A percentile compares a stretch with the other conserved stretches of the same genome.
Conservation (phyloP, 768 basidiomycete genomes). For the Amyloporia xantha region DNA sequence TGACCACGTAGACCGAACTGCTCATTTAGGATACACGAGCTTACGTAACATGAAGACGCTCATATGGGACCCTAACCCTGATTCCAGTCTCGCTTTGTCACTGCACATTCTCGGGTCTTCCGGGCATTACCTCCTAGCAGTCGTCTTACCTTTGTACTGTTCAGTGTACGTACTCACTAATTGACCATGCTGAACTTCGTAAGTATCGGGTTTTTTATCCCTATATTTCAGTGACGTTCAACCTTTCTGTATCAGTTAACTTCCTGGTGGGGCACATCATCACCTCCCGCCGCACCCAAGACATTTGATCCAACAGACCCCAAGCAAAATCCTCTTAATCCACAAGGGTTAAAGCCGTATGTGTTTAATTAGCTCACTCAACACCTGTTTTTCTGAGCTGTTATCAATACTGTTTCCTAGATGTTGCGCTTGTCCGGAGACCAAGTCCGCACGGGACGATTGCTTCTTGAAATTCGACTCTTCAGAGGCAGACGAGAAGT, state of each 20-base stretch:
- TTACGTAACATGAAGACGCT: no score
- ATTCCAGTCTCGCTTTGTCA: constrained; percentile 3
- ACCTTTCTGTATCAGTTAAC: constrained; percentile 12
- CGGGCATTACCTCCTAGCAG: background rate
- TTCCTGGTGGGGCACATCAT: constrained; percentile 20
- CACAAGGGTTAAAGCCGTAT: constrained; percentile 91
- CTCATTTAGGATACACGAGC: background rate
- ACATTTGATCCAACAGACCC: constrained; percentile 67
- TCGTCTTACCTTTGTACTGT: background rate
- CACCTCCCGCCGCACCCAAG: constrained; percentile 14
- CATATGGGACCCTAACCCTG: constrained; percentile 11
- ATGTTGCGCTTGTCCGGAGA: constrained; percentile 94
- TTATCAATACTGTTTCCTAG: no score
- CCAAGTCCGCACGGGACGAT: constrained; percentile 87
- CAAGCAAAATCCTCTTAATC: constrained; percentile 84
- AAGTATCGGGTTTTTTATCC: background rate
- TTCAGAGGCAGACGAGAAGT: constrained; percentile 66
- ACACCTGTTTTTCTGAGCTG: background rate
- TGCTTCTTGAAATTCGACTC: constrained; percentile 80
- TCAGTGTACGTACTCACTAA: background rate
- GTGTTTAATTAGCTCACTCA: no score
- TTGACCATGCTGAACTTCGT: background rate
- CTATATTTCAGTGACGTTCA: background rate
- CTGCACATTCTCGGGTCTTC: background rate
- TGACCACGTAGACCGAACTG: background rate